Evolutionary conservation across 2,329 filamentous ascomycete species (phyloP), one percentile per base, ranked within the genome.

Genomic region (Anthostomella pinea): DNA sequence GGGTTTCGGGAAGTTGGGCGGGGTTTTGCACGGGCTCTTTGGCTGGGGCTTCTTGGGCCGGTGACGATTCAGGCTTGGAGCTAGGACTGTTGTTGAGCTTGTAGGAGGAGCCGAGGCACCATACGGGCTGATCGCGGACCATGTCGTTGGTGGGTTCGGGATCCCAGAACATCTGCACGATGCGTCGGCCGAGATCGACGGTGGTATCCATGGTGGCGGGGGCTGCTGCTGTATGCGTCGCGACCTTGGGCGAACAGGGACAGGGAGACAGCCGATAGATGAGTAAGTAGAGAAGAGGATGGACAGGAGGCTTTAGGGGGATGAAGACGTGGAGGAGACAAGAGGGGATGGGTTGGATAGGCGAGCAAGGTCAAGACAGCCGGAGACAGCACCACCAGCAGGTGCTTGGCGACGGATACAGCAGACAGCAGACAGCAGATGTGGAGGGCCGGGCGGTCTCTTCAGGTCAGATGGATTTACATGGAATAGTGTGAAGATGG

Each of bases 91-190:
- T 56, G 38, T 61, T 60, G 30, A 78, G 63, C 17, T 61, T 68
- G 51, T 80, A 80, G 20, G 65, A 68, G 37, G 64, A 63, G 21
- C 77, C 77, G 6, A 97, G 71, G 56, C 89, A 94, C 90, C 91
- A 97, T 45, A 95, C 86, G 9, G 86, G 79, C 21, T 78, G 72
- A 45, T 81, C 73, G 23, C 75, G 72, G 40, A 67, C 61, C 39
- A 81, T 71, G 58, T 95, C 82, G 65, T 96, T 95, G 45, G 77
- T 79, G 5, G 89, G 90, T 47, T 90, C 82, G 0, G 89, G 88
- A 53, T 96, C 90, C 84, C 89, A 95, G 57, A 97, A 83, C 67
- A 87, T 88, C 65, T 91, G 86, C 42, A 96, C 83, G 52, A 96
- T 81, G 46, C 85, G 85, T 51, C 85, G 83, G 51, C 85, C 79